phyloP scores from a whole-genome alignment of 2,329 filamentous ascomycete species.

The Sporothrix protearum region DNA sequence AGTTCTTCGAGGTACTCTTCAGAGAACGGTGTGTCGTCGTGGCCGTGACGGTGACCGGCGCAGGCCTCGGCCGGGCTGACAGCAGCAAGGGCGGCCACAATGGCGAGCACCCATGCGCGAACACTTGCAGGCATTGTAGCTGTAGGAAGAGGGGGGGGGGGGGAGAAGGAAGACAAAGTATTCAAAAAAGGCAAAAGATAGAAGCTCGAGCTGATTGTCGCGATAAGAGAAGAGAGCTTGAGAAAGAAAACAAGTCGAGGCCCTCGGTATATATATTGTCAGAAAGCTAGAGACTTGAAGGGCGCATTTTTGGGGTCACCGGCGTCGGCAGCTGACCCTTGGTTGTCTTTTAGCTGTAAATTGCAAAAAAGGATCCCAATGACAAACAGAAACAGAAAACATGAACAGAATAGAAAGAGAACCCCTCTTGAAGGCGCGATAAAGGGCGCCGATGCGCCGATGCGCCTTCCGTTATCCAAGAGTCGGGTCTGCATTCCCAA shows the following conservation, averaged over 20 bases:
- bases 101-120: slow-evolving; percentile 21
- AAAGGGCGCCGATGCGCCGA: slow-evolving; percentile 10
- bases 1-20: slow-evolving; percentile 51
- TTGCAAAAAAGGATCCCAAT: slow-evolving; percentile 5
- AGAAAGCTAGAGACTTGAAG: background rate
- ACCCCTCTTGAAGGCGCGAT: slow-evolving; percentile 12
- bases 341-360: background rate
- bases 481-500: slow-evolving; percentile 26
- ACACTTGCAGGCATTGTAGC: slow-evolving; percentile 16
- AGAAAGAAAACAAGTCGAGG: too few relatives aligned
- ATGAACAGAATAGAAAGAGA: background rate
- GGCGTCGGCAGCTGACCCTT: slow-evolving; percentile 5
- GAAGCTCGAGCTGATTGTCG: background rate
- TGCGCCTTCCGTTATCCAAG: slow-evolving; percentile 2
- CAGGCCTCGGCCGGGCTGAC: slow-evolving; percentile 21
- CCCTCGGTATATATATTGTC: background rate
- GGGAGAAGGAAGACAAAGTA: background rate
- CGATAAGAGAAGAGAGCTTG: background rate
- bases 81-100: slow-evolving; percentile 22
- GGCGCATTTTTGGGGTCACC: background rate
- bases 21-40: slow-evolving; percentile 44
- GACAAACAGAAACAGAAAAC: background rate
- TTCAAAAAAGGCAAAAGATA: background rate
- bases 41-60: slow-evolving; percentile 35
- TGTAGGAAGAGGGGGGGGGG: background rate